These are phyloP conservation scores for Eucalyptus globulus DNA, from an alignment of 345 rosid species.

Conservation along the genomic window DNA sequence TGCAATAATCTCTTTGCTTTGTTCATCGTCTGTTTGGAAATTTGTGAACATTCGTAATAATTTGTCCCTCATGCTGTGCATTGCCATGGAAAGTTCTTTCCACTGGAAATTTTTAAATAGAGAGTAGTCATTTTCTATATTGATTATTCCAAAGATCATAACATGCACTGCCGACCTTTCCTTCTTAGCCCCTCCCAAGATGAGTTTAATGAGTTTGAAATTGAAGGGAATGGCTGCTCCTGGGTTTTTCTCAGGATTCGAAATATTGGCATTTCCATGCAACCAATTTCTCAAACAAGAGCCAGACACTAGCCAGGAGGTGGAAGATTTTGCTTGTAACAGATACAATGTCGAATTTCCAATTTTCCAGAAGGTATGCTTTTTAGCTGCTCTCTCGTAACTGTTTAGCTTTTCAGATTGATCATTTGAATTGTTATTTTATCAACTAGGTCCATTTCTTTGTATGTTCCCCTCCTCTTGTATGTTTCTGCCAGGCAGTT, in stretches of 20 bases:
- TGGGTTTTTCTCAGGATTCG: slow-evolving; percentile 38
- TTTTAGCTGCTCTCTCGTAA: not conserved
- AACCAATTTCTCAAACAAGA: slow-evolving; percentile 82
- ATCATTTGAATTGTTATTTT: not conserved
- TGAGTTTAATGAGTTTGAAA: not conserved
- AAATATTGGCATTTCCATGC: slow-evolving; percentile 89
- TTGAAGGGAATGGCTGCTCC: not conserved
- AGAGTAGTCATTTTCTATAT: not conserved
- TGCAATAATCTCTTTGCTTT: not conserved
- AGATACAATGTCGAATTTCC: slow-evolving; percentile 82
- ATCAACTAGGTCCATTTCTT: not conserved
- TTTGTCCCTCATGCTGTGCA: not conserved
- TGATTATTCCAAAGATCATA: not conserved
- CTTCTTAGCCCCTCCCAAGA: not conserved
- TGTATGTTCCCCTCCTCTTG: not conserved
- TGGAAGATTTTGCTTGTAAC: slow-evolving; percentile 67
- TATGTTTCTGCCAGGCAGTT: not conserved
- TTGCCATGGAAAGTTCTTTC: not conserved
- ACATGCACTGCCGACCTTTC: not conserved
- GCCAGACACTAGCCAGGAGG: slow-evolving; percentile 71
- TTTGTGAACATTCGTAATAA: not conserved
- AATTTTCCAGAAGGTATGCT: slow-evolving; percentile 63
- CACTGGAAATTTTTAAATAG: not conserved
- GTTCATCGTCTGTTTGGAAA: not conserved
- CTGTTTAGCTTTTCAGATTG: not conserved